These are phyloP conservation scores for Herpetospermum pedunculosum DNA, from an alignment of 306 rosid species.

Conservation along the genomic window DNA sequence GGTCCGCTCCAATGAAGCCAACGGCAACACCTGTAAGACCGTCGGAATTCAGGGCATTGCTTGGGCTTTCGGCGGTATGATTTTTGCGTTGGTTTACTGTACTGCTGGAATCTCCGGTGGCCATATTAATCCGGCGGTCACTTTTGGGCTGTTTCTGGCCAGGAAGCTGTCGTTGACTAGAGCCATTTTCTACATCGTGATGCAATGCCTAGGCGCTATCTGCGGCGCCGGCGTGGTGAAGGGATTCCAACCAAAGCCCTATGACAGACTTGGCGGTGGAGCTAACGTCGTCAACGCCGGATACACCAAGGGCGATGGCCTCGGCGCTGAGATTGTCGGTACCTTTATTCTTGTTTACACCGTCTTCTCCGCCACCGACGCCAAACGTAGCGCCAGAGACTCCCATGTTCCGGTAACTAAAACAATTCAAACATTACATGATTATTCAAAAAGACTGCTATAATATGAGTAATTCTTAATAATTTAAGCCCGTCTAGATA, in stretches of 20 bases:
- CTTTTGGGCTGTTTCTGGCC: conserved; percentile 70
- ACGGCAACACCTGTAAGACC: conserved; percentile 20
- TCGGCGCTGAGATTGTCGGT: conserved; percentile 52
- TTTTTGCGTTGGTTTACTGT: conserved; percentile 89
- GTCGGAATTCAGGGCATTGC: conserved; percentile 66
- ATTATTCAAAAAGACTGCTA: too few relatives aligned
- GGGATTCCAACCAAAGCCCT: conserved; percentile 17
- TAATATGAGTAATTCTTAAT: too few relatives aligned
- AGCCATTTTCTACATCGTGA: conserved; percentile 67
- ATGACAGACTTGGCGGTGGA: conserved; percentile 30
- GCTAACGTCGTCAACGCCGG: conserved; percentile 53
- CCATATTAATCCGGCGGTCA: conserved; percentile 55
- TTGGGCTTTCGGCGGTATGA: conserved; percentile 95
- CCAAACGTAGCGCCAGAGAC: conserved; percentile 78
- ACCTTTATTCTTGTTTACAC: conserved; percentile 54
- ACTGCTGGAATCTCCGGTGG: conserved; percentile 95
- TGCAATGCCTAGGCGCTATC: conserved; percentile 77
- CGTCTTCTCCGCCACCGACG: conserved; percentile 93
- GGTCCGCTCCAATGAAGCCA: not conserved
- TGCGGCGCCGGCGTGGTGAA: conserved; percentile 51
- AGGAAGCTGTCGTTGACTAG: conserved; percentile 72
- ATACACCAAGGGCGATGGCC: conserved; percentile 68
- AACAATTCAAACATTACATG: too few relatives aligned
- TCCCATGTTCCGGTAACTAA: conserved; percentile 51
- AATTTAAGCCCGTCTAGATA: too few relatives aligned